Evolutionary conservation across 1,284 basidiomycete species (phyloP).

Genomic region (Cryptococcus sp.): DNA sequence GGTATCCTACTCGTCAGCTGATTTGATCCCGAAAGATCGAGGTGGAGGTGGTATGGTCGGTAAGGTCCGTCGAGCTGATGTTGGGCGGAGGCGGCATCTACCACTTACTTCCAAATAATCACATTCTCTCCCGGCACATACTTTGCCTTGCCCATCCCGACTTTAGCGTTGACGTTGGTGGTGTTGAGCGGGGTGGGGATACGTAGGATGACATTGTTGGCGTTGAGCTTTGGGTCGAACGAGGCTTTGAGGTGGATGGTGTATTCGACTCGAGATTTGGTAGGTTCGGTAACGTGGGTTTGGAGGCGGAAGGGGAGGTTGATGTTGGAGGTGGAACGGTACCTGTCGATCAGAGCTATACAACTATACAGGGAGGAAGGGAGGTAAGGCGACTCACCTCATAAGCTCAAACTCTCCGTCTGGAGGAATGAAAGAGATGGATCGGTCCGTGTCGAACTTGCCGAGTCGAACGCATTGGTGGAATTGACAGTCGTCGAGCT

Average conservation of each 20-base stretch:
- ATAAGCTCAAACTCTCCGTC: conserved; percentile 99
- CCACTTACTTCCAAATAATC: conserved; percentile 91
- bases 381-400: conserved; percentile 62
- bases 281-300: conserved; percentile 86
- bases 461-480: conserved; percentile 95
- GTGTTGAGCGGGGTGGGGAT: conserved; percentile 97
- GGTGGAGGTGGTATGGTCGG: too few relatives aligned
- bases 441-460: conserved; percentile 87
- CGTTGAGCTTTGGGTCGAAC: conserved; percentile 86
- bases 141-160: conserved; percentile 89
- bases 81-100: neutral
- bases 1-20: conserved; percentile 62
- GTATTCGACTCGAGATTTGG: conserved; percentile 86
- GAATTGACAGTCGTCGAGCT: conserved; percentile 96
- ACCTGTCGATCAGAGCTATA: conserved; percentile 53
- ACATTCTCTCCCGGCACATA: conserved; percentile 93
- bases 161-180: conserved; percentile 85
- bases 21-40: too few relatives aligned
- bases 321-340: conserved; percentile 91
- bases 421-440: conserved; percentile 94
- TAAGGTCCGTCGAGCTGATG: too few relatives aligned
- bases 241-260: conserved; percentile 81
- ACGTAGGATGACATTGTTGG: conserved; percentile 82
- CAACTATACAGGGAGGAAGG: too few relatives aligned
- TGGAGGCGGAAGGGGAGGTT: conserved; percentile 88